Evolutionary conservation across 257 asterid genomes (phyloP), one percentile per base, ranked within the genome.

Genomic region (Voacanga thouarsii): DNA sequence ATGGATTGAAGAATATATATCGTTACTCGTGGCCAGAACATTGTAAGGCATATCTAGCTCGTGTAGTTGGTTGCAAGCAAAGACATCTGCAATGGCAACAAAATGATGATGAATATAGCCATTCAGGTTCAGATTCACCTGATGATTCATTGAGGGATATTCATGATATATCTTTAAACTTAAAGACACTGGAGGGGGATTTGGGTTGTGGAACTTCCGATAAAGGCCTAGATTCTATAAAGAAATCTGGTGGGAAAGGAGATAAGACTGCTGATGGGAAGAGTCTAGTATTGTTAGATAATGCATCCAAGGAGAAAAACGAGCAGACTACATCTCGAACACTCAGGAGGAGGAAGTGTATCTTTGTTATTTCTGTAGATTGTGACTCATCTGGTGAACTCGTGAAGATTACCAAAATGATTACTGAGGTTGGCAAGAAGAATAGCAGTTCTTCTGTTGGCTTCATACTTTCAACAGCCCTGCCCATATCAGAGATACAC

Each of bases 11-110:
- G 72, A 91, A 91, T 60, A 88, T 91, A 19, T 93, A 91, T 68
- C 96, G 84, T 47, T 91, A 85, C 88, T 91, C 96, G 1, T 91
- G 94, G 96, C 94, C 94, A 5, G 96, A 91, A 88, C 96, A 91
- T 79, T 91, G 96, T 84, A 88, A 80, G 82, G 86, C 96, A 30
- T 91, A 86, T 73, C 77, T 91, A 71, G 88, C 96, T 67, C 92
- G 96, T 64, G 82, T 90, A 68, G 87, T 85, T 56, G 86, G 90
- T 75, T 89, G 92, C 89, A 87, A 87, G 74, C 91, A 87, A 79
- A 88, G 96, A 82, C 90, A 87, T 76, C 92, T 91, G 14, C 86
- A 86, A 72, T 92, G 97, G 97, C 91, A 84, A 75, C 82, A 83
- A 75, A 79, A 75, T 33, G 89, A 82, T 81, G 82, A 79, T 45